Percentiles rank a stretch among this genome's conserved stretches.
Evolutionary conservation across 768 basidiomycete genomes (phyloP).

Genomic region (Myochromella boudieri): DNA sequence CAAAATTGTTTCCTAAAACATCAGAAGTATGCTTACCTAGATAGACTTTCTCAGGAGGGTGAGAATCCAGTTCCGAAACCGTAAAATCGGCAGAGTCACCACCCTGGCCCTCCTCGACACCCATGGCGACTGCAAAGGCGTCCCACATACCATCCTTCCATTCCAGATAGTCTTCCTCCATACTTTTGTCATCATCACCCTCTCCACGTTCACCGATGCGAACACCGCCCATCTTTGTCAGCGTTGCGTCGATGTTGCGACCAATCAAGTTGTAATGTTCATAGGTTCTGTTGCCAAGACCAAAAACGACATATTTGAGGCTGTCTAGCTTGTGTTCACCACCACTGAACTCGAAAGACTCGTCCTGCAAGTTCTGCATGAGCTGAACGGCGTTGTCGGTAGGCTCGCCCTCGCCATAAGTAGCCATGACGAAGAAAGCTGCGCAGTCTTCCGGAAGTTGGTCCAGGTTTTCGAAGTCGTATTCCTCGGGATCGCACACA

Average conservation of each 20-base stretch:
- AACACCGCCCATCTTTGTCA: conserved; percentile 77
- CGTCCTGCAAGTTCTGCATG: conserved; percentile 88
- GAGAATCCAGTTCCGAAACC: conserved; percentile 77
- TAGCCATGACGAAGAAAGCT: conserved; percentile 95
- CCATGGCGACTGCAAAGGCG: conserved; percentile 76
- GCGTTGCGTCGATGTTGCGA: conserved; percentile 68
- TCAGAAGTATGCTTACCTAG: conserved; percentile 55
- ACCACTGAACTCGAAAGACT: conserved; percentile 83
- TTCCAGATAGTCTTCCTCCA: conserved; percentile 99
- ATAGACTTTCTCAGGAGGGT: conserved; percentile 87
- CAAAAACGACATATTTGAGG: conserved; percentile 93
- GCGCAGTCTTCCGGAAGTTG: conserved; percentile 83
- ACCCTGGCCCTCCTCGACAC: conserved; percentile 94
- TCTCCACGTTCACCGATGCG: conserved; percentile 91
- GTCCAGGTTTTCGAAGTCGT: conserved; percentile 97
- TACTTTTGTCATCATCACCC: conserved; percentile 98
- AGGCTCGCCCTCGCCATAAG: conserved; percentile 98
- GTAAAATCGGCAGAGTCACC: conserved; percentile 93
- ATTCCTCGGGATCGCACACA: conserved; percentile 98
- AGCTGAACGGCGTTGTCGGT: conserved; percentile 97
- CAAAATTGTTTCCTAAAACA: conserved; percentile 8
- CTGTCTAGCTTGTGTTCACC: conserved; percentile 75
- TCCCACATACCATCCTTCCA: conserved; percentile 99
- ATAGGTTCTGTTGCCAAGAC: conserved; percentile 91
- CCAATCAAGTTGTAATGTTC: conserved; percentile 96